phyloP scores from a whole-genome alignment of 2,329 filamentous ascomycete genomes.

The Berkeleyomyces rouxiae region DNA sequence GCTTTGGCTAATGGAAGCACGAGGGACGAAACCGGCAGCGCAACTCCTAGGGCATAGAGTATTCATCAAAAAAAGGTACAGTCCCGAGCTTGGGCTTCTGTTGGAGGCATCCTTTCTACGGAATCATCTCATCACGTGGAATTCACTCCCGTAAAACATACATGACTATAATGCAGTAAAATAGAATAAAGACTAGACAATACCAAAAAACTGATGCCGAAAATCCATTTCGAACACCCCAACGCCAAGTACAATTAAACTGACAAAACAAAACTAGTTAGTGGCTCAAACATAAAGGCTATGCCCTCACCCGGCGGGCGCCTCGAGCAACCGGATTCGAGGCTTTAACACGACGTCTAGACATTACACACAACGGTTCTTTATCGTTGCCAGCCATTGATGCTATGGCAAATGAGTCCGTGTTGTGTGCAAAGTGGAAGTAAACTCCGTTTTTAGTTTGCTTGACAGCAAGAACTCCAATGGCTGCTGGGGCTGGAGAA shows the following conservation, averaged over 20 bases:
- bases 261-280: background rate
- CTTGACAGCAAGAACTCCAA: slow-evolving; percentile 83
- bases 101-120: too few species aligned
- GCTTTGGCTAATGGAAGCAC: slow-evolving; percentile 27
- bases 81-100: background rate
- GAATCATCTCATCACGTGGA: background rate
- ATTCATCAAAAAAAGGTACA: background rate
- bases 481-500: slow-evolving; percentile 69
- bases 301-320: slow-evolving; percentile 28
- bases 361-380: slow-evolving; percentile 67
- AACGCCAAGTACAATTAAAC: background rate
- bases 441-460: slow-evolving; percentile 60
- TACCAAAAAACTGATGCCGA: background rate
- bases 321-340: slow-evolving; percentile 34
- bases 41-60: slow-evolving; percentile 34
- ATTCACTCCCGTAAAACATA: background rate
- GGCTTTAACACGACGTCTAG: slow-evolving; percentile 38
- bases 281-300: slow-evolving; percentile 18
- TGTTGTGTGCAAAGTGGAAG: slow-evolving; percentile 92
- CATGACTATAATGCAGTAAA: background rate
- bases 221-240: background rate
- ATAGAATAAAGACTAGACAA: background rate
- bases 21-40: slow-evolving; percentile 41
- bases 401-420: slow-evolving; percentile 70
- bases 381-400: slow-evolving; percentile 71